Evolutionary conservation across 2,329 filamentous ascomycete genomes (phyloP).

Genomic region (Seiridium cupressi): DNA sequence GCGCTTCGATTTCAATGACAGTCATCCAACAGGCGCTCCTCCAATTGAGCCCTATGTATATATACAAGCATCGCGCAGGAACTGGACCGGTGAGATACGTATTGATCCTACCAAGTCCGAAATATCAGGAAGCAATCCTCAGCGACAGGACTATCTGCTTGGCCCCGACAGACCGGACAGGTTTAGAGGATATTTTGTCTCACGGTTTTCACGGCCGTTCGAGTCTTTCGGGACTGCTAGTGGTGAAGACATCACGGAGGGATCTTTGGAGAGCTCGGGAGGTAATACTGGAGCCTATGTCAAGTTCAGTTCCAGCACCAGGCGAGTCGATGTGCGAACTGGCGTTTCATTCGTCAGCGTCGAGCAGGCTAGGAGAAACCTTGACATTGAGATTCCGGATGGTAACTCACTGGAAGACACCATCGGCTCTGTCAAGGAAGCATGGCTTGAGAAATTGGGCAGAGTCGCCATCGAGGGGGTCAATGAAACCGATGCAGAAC

Average conservation of each 20-base stretch:
- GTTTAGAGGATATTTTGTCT: slow-evolving; percentile 45
- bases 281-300: slow-evolving; percentile 37
- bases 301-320: slow-evolving; percentile 27
- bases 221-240: slow-evolving; percentile 31
- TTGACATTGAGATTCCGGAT: slow-evolving; percentile 40
- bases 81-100: slow-evolving; percentile 18
- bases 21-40: too few relatives aligned
- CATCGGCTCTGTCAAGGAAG: slow-evolving; percentile 34
- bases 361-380: slow-evolving; percentile 42
- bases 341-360: slow-evolving; percentile 45
- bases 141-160: slow-evolving; percentile 43
- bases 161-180: slow-evolving; percentile 38
- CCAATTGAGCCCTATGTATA: neutral
- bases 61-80: neutral
- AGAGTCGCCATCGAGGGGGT: slow-evolving; percentile 39
- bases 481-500: slow-evolving; percentile 35
- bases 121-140: slow-evolving; percentile 41
- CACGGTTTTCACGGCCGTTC: slow-evolving; percentile 43
- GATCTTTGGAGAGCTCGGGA: slow-evolving; percentile 18
- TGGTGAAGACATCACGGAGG: slow-evolving; percentile 24
- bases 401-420: slow-evolving; percentile 33
- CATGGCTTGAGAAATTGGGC: slow-evolving; percentile 44
- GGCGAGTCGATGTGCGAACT: slow-evolving; percentile 39
- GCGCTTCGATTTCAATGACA: slow-evolving; percentile 33
- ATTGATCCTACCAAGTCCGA: slow-evolving; percentile 35